Base-by-base conservation (phyloP, 225 moss, liverwort and hornwort species). In the Bryum argenteum region DNA sequence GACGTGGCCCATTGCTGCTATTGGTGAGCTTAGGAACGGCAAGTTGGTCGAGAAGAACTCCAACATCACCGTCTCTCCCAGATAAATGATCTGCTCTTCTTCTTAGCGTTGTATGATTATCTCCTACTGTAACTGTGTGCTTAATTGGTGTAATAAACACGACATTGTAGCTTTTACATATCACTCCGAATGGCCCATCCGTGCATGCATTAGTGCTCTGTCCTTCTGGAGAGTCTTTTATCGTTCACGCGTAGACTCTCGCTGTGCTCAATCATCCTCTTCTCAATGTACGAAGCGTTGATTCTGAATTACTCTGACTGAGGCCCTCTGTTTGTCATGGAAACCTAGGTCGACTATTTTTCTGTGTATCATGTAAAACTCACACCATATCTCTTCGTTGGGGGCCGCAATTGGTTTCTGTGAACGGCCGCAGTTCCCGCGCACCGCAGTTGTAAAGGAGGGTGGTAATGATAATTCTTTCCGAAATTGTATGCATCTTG, bases 41-140 rank as follows among this genome's bases (percentile, higher is more conserved):
- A 68, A 82, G 42, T 77, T 96, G 24, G 55, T 96, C 48, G 93
- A 89, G 84, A 81, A 82, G 43, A 86, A 1, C 56, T 63, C 82
- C 56, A 91, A 93, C 54, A 96, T 96, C 56, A 89, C 93, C 54
- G 91, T 96, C 61, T 91, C 91, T 24, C 96, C 96, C 51, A 81
- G 96, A 89, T 96, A 90, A 80, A 77, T 48, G 44, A 21, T 61
- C 54, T 48, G 33, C 61, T 18, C 12, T 38, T 71, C 50, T 15
- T 58, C 21, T 20, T 69, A 33, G 51, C 48, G 48, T 17, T 77
- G 90, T 76, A 66, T 52, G 78, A 75, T 64, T 71, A 71, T 45
- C 63, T 19, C 45, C 71, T 54, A 21, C 71, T 78, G 78, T 75
- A 72, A 38, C 75, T 52, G 66, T 74, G 65, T 74, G 65, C 55